Base-by-base conservation (phyloP, 2,329 filamentous ascomycete species). In the Cryphonectria naterciae region DNA sequence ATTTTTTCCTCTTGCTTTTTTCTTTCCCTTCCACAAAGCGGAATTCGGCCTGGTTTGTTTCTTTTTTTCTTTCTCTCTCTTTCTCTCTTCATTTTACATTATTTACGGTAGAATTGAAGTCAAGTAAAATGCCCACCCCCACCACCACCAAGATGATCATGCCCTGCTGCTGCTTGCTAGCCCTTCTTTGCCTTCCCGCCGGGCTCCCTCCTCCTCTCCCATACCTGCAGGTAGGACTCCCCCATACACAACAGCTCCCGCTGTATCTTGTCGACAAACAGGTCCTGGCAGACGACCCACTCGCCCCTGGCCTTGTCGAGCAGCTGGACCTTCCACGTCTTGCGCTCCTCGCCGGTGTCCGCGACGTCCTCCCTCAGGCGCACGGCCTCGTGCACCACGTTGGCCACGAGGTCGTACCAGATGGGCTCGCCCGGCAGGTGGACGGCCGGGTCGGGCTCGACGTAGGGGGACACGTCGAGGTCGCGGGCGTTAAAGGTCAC, bases 181-280 rank as follows among this genome's bases (percentile, higher is more conserved):
- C 17, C 46, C 46, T 49, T 79, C 74, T 83, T 86, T 54, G 79
- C 79, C 76, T 81, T 83, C 6, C 75, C 70, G 28, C 63, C 63
- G 19, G 82, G 79, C 73, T 84, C 85, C 78, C 88, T 91, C 81
- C 94, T 88, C 80, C 92, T 87, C 84, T 98, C 96, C 96, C 96
- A 98, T 61, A 99, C 89, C 88, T 98, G 97, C 71, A 98, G 82
- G 84, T 98, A 98, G 69, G 93, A 93, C 86, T 99, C 96, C 67
- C 95, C 94, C 0, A 97, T 92, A 78, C 97, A 97, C 74, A 99
- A 80, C 76, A 97, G 87, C 84, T 99, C 95, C 74, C 89, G 93
- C 81, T 95, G 92, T 28, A 96, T 92, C 81, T 91, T 91, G 79
- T 98, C 93, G 8, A 99, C 95, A 79, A 92, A 98, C 75, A 99